Base-by-base conservation (phyloP, 2,329 filamentous ascomycete genomes). In the Fusarium subglutinans region DNA sequence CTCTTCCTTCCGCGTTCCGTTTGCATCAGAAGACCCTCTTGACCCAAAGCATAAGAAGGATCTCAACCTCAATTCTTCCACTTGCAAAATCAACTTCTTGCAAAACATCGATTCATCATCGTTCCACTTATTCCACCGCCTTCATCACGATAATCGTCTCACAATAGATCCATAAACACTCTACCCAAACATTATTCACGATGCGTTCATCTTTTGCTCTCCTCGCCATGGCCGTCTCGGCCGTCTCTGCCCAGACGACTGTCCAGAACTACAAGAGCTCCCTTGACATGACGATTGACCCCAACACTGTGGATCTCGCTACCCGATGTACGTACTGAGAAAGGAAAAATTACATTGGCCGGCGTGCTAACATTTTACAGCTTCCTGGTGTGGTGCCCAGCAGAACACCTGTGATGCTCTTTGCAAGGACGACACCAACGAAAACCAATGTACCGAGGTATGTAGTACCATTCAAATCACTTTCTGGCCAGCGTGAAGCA, bases 371-470 rank as follows among this genome's bases (percentile, higher is more conserved):
- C 60, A 28, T 41, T 9, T 22, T 45, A 58, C 69, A 89, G 88
- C 85, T 53, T 63, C 76, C 24, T 90, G 88, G 88, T 90, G 88
- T 80, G 79, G 77, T 59, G 87, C 83, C 47, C 82, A 90, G 83
- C 80, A 79, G 67, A 85, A 88, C 79, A 86, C 84, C 44, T 90
- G 88, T 82, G 69, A 70, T 53, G 80, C 80, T 30, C 84, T 90
- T 45, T 90, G 88, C 82, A 79, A 78, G 60, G 67, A 76, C 62
- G 73, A 78, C 60, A 79, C 82, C 26, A 72, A 79, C 11, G 70
- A 69, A 60, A 89, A 90, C 79, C 75, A 78, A 62, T 90, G 88
- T 79, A 73, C 80, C 26, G 73, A 81, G 65, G 88, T 90, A 82
- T 72, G 87, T 64, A 20, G 33, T 17, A 37, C 28, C 28, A 18